phyloP scores from a whole-genome alignment of 306 rosid species.

The Gillenia trifoliata region DNA sequence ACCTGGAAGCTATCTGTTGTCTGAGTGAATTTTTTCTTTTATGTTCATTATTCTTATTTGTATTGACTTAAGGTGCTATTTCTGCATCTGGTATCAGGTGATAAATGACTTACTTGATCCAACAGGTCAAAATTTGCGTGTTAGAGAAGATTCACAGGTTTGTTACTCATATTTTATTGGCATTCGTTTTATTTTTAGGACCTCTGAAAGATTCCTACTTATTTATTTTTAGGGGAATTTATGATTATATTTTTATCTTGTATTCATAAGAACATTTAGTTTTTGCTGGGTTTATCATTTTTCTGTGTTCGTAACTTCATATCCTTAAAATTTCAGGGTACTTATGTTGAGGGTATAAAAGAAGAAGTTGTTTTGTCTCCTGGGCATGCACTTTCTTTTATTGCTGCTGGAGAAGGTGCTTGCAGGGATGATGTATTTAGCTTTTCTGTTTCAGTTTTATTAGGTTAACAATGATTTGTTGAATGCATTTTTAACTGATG shows the following conservation, averaged over 20 bases:
- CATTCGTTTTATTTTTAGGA: background rate
- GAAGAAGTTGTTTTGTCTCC: conserved; percentile 99
- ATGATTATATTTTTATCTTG: background rate
- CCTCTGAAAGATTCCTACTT: background rate
- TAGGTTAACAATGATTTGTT: background rate
- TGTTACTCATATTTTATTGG: conserved; percentile 10
- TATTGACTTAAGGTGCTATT: conserved; percentile 25
- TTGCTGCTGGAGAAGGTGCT: conserved; percentile 99
- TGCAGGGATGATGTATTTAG: conserved; percentile 12
- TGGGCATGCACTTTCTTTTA: conserved; percentile 97
- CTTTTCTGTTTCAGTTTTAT: background rate
- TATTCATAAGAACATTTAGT: background rate
- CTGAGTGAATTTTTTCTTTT: background rate
- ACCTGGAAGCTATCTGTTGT: background rate
- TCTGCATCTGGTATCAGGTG: conserved; percentile 64
- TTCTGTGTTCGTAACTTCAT: conserved; percentile 1
- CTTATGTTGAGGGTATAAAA: conserved; percentile 98
- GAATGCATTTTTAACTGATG: conserved; percentile 11
- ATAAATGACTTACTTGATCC: conserved; percentile 99
- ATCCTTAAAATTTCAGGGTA: conserved; percentile 58
- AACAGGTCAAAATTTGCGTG: conserved; percentile 97
- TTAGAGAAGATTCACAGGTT: conserved; percentile 99
- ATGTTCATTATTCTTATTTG: background rate
- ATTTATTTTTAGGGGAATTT: background rate
- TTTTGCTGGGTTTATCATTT: conserved; percentile 9